Percentiles rank a stretch among this genome's conserved stretches.
phyloP scores from a whole-genome alignment of 2,329 filamentous ascomycete species.

The Fusarium pininemorale region DNA sequence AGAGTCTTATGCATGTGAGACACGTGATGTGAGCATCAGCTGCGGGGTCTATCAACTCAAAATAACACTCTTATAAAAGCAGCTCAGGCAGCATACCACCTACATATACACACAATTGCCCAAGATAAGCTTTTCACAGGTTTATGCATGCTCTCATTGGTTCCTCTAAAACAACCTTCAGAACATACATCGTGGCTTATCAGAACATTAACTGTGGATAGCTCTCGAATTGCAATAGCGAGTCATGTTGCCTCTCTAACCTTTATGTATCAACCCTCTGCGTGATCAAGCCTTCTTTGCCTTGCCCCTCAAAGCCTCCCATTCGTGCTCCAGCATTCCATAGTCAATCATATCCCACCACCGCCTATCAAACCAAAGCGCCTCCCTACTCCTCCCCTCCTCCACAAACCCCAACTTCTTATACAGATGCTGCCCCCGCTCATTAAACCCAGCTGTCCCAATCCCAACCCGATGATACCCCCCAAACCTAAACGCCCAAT shows the following conservation, averaged over 20 bases:
- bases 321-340: conserved; percentile 52
- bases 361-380: conserved; percentile 53
- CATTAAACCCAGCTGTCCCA: conserved; percentile 53
- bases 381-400: conserved; percentile 55
- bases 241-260: background rate
- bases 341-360: conserved; percentile 50
- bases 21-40: no score
- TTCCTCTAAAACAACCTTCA: background rate
- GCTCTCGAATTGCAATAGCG: background rate
- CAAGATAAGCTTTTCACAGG: no score
- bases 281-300: background rate
- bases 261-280: no score
- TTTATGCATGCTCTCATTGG: background rate
- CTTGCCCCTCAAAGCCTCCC: conserved; percentile 36
- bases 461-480: conserved; percentile 56
- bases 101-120: no score
- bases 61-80: no score
- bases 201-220: background rate
- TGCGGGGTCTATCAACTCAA: no score
- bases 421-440: conserved; percentile 54
- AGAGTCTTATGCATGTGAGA: no score
- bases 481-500: conserved; percentile 57
- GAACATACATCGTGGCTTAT: background rate
- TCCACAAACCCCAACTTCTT: conserved; percentile 55
- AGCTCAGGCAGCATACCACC: no score